These are phyloP conservation scores for Perkinsus olseni DNA, from an alignment of 169 alveolate genomes.

Conservation along the genomic window DNA sequence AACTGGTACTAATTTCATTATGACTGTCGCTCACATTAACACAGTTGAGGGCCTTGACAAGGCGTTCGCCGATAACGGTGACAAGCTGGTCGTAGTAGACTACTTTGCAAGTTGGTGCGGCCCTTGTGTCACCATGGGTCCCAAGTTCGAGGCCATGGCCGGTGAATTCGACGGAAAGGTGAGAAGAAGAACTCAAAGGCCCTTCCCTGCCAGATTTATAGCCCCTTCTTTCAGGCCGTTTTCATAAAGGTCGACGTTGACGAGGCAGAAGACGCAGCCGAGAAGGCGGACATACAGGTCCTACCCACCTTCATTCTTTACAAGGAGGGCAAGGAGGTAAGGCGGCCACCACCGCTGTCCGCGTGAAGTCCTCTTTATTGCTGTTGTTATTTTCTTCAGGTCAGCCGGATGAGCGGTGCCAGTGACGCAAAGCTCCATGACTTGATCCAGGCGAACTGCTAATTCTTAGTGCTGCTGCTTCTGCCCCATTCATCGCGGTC, in stretches of 20 bases:
- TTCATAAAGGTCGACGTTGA: constrained; percentile 45
- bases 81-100: constrained; percentile 43
- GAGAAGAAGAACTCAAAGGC: background rate
- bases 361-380: background rate
- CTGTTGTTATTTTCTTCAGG: background rate
- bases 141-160: constrained; percentile 21
- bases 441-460: background rate
- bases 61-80: background rate
- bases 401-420: background rate
- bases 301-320: constrained; percentile 3
- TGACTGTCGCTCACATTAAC: background rate
- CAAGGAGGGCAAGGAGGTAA: background rate
- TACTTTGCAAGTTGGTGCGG: constrained; percentile 65
- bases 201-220: background rate
- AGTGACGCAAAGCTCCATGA: background rate
- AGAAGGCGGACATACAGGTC: constrained; percentile 43
- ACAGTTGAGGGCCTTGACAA: background rate
- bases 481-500: too few relatives aligned
- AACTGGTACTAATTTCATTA: background rate
- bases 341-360: too few relatives aligned
- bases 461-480: background rate
- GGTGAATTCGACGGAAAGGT: constrained; percentile 24
- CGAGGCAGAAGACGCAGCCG: background rate
- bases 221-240: background rate
- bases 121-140: constrained; percentile 55